These are phyloP conservation scores for Globisporangium abappressorium DNA, from an alignment of 352 stramenopile species.

Conservation along the genomic window DNA sequence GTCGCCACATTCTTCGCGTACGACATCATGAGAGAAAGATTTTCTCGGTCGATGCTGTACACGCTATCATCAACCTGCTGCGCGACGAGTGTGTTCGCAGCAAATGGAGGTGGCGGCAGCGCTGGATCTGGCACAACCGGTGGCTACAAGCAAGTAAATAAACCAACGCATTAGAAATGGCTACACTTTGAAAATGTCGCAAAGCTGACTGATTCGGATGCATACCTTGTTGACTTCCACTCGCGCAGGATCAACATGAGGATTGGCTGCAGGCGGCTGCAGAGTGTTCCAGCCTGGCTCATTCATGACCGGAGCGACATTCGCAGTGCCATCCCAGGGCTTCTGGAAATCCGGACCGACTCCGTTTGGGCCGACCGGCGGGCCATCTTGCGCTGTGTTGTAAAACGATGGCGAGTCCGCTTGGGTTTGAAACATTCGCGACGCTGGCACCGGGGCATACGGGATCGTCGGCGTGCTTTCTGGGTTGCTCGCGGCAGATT, in stretches of 20 bases:
- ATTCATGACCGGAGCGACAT: conserved; percentile 2
- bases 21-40: conserved; percentile 39
- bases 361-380: conserved; percentile 31
- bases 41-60: conserved; percentile 47
- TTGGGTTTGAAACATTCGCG: conserved; percentile 60
- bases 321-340: conserved; percentile 27
- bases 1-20: conserved; percentile 67
- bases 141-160: neutral
- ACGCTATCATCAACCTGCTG: conserved; percentile 64
- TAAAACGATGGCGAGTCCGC: conserved; percentile 63
- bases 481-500: neutral
- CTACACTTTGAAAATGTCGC: neutral
- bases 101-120: conserved; percentile 57
- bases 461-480: conserved; percentile 5
- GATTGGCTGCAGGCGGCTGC: conserved; percentile 2
- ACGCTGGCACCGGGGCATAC: conserved; percentile 29
- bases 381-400: conserved; percentile 41
- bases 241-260: neutral
- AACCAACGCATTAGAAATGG: neutral
- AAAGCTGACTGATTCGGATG: neutral
- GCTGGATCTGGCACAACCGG: conserved; percentile 26
- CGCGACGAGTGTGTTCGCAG: conserved; percentile 50
- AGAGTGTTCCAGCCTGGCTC: conserved; percentile 29
- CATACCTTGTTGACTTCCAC: conserved; percentile 15
- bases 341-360: conserved; percentile 38